Base-by-base conservation (phyloP, 2,329 filamentous ascomycete genomes). In the Arthrinium phaeospermum region DNA sequence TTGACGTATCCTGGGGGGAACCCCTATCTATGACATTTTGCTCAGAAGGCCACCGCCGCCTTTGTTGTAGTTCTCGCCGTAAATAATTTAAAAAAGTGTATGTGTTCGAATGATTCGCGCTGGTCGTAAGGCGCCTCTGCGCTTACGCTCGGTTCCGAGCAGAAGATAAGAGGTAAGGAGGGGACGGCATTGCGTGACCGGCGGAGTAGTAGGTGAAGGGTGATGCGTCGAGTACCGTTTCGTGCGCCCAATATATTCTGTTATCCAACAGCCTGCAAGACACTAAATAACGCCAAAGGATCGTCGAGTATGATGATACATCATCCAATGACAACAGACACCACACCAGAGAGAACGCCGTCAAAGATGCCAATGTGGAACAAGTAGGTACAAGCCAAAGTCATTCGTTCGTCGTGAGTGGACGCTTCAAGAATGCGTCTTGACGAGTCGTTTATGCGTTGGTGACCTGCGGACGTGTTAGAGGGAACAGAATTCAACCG, bases 401-500 rank as follows among this genome's bases (percentile, higher is more conserved):
- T 78, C 77, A 73, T 79, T 80, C 77, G 74, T 79, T 81, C 79
- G 76, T 81, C 75, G 76, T 81, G 74, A 80, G 77, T 76, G 77
- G 71, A 77, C 77, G 75, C 77, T 76, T 74, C 74, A 51, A 71
- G 47, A 70, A n/a, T 45, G 61, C 27, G 22, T 49, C 67, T 69
- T 34, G 30, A 44, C 27, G 47, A 44, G 69, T 73, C 67, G 69
- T 72, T 80, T 77, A 81, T 73, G 79, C 80, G 71, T 81, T 81
- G 76, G 80, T 81, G 73, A 81, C 80, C 80, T 81, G 61, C 5
- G 49, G 41, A 24, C n/a, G n/a, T 37, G 16, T 46, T 49, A 71
- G 75, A 69, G 75, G 72, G 72, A 27, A 44, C n/a, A 24, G 5
- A 67, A 67, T 8, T 13, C 30, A 41, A 57, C 5, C 5, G 3